These are phyloP conservation scores for Ophiostoma novo-ulmi DNA, from an alignment of 2,329 filamentous ascomycete genomes.

Conservation along the genomic window DNA sequence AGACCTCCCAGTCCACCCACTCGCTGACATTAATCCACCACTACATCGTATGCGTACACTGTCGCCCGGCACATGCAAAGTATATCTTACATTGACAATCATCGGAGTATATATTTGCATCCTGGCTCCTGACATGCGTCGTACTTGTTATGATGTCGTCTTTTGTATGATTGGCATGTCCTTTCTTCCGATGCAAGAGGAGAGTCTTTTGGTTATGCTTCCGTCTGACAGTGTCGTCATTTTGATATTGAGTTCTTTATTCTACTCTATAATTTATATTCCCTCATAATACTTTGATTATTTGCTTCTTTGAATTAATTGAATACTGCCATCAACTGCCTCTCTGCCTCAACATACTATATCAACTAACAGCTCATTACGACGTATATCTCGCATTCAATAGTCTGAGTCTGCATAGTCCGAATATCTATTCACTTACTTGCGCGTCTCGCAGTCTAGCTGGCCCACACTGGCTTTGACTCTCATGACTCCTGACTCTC, in stretches of 20 bases:
- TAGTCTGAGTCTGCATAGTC: neutral
- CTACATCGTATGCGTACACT: neutral
- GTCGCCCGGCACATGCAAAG: neutral
- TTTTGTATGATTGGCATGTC: neutral
- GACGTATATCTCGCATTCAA: conserved; percentile 5
- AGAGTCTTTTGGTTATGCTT: too few relatives aligned
- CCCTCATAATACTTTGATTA: neutral
- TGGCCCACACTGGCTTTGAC: neutral
- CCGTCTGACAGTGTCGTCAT: too few relatives aligned
- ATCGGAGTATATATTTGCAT: neutral
- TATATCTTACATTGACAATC: neutral
- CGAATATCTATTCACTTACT: too few relatives aligned
- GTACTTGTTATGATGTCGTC: neutral
- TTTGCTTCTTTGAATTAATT: neutral
- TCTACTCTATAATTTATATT: too few relatives aligned
- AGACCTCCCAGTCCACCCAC: neutral
- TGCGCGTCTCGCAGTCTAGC: neutral
- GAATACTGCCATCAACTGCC: too few relatives aligned
- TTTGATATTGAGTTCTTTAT: too few relatives aligned
- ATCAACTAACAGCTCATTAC: neutral
- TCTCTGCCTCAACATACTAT: too few relatives aligned
- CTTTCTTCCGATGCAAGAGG: too few relatives aligned
- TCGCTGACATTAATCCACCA: neutral
- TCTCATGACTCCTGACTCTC: neutral
- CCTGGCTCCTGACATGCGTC: neutral